Percentiles rank a stretch among this genome's conserved stretches.
phyloP scores from a whole-genome alignment of 2,329 filamentous ascomycete genomes.

The Aspergillus clavatus region DNA sequence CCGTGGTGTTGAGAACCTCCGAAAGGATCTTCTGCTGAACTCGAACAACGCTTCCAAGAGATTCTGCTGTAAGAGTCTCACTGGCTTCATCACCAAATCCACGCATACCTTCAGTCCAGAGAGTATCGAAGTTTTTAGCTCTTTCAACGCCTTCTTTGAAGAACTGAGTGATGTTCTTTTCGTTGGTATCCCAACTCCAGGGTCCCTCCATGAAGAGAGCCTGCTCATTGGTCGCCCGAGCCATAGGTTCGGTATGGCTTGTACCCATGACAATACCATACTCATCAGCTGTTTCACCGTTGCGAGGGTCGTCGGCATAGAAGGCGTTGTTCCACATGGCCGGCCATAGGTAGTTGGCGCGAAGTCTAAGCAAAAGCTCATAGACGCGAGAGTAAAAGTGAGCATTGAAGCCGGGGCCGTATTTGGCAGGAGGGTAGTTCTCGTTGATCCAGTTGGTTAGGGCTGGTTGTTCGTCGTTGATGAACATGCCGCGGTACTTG shows the following conservation, averaged over 20 bases:
- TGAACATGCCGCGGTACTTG: conserved; percentile 65
- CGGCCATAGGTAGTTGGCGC: conserved; percentile 73
- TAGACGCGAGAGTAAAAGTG: conserved; percentile 66
- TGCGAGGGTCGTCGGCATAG: conserved; percentile 64
- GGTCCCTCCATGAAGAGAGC: conserved; percentile 44
- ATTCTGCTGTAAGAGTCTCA: conserved; percentile 45
- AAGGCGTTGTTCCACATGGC: conserved; percentile 68
- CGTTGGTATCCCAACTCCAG: conserved; percentile 68
- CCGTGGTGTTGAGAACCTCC: conserved; percentile 49
- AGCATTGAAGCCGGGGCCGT: conserved; percentile 46
- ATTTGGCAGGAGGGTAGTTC: conserved; percentile 47
- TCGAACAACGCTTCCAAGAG: conserved; percentile 57
- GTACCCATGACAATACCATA: conserved; percentile 69
- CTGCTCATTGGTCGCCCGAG: conserved; percentile 48
- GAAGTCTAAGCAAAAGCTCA: conserved; percentile 63
- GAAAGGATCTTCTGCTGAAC: conserved; percentile 57
- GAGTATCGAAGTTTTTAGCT: conserved; percentile 60
- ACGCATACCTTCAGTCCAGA: conserved; percentile 66
- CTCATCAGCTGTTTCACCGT: conserved; percentile 66
- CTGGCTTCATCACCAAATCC: conserved; percentile 61
- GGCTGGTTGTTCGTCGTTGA: conserved; percentile 66
- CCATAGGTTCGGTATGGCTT: conserved; percentile 69
- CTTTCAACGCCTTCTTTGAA: conserved; percentile 63
- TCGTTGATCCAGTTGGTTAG: conserved; percentile 61
- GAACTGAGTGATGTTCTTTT: conserved; percentile 62